Conservation (phyloP, 2,329 filamentous ascomycete genomes). For the Dothidotthia symphoricarpi region DNA sequence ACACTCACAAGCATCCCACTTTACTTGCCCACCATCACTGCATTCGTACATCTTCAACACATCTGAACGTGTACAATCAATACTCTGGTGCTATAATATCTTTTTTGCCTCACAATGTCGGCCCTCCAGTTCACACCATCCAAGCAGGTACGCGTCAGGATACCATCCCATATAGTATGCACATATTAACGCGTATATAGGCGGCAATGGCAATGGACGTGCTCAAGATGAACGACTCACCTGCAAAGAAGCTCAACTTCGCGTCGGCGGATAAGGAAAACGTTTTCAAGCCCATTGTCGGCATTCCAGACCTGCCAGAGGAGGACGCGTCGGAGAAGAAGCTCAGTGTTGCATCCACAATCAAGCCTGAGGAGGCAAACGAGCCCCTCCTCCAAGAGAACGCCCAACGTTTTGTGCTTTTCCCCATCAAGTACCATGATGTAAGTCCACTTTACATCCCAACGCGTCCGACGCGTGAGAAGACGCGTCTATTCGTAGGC, state of each 20-base stretch:
- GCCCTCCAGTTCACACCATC: slow-evolving; percentile 68
- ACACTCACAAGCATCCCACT: too few relatives aligned
- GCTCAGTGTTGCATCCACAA: slow-evolving; percentile 52
- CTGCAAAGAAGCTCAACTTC: slow-evolving; percentile 86
- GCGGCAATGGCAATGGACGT: slow-evolving; percentile 81
- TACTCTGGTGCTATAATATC: too few relatives aligned
- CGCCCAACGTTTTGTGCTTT: slow-evolving; percentile 91
- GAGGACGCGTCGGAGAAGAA: slow-evolving; percentile 48
- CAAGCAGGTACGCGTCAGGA: slow-evolving; percentile 60
- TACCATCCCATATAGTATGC: slow-evolving; percentile 32
- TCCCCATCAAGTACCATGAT: slow-evolving; percentile 99
- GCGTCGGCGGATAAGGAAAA: slow-evolving; percentile 77
- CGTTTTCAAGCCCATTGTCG: slow-evolving; percentile 58
- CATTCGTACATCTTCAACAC: too few relatives aligned
- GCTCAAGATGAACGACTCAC: slow-evolving; percentile 85
- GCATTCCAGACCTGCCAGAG: slow-evolving; percentile 47
- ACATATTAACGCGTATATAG: slow-evolving; percentile 54
- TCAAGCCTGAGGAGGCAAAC: slow-evolving; percentile 67
- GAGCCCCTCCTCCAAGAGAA: slow-evolving; percentile 96
- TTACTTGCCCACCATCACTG: too few relatives aligned
- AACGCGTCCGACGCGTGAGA: slow-evolving; percentile 43
- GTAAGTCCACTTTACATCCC: slow-evolving; percentile 55
- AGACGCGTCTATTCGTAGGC: slow-evolving; percentile 59
- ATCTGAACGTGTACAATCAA: too few relatives aligned
- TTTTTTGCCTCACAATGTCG: slow-evolving; percentile 60